These are phyloP conservation scores for Exobasidium rhododendri DNA, from an alignment of 1,284 basidiomycete genomes.

Conservation along the genomic window DNA sequence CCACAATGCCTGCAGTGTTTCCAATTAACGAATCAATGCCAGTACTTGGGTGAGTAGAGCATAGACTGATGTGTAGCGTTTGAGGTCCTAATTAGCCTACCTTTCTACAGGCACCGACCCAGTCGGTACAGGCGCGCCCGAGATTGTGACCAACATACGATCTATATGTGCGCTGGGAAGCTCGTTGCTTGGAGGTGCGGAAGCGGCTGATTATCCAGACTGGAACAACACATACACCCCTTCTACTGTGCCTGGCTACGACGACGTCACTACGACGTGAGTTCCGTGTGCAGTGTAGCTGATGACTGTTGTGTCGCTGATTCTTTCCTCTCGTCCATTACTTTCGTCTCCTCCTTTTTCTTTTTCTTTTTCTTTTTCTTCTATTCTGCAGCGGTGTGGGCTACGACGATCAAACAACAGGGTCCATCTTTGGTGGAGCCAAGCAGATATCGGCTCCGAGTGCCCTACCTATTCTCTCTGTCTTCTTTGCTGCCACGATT, in stretches of 20 bases:
- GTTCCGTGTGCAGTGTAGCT: neutral
- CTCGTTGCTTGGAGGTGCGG: slow-evolving; percentile 35
- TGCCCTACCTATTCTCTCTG: neutral
- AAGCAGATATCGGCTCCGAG: slow-evolving; percentile 1
- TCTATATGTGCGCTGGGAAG: slow-evolving; percentile 35
- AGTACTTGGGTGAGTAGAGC: slow-evolving; percentile 20
- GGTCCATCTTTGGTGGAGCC: slow-evolving; percentile 24
- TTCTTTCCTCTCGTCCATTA: neutral
- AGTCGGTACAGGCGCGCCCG: slow-evolving; percentile 34
- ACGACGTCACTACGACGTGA: slow-evolving; percentile 29
- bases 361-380: neutral
- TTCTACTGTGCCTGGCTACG: slow-evolving; percentile 19
- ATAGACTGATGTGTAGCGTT: too few relatives aligned
- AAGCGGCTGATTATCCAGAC: slow-evolving; percentile 14
- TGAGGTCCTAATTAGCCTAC: too few relatives aligned
- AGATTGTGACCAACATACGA: slow-evolving; percentile 33
- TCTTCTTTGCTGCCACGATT: neutral
- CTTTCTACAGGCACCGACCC: slow-evolving; percentile 32
- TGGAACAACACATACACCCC: slow-evolving; percentile 8
- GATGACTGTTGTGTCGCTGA: neutral
- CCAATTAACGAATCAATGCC: slow-evolving; percentile 40
- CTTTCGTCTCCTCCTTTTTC: neutral
- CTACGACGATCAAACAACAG: slow-evolving; percentile 30
- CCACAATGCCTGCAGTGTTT: slow-evolving; percentile 69
- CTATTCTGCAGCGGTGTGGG: slow-evolving; percentile 11